These are phyloP conservation scores for Mayamaea pseudoterrestris DNA, from an alignment of 108 stramenopile genomes.

Conservation along the genomic window DNA sequence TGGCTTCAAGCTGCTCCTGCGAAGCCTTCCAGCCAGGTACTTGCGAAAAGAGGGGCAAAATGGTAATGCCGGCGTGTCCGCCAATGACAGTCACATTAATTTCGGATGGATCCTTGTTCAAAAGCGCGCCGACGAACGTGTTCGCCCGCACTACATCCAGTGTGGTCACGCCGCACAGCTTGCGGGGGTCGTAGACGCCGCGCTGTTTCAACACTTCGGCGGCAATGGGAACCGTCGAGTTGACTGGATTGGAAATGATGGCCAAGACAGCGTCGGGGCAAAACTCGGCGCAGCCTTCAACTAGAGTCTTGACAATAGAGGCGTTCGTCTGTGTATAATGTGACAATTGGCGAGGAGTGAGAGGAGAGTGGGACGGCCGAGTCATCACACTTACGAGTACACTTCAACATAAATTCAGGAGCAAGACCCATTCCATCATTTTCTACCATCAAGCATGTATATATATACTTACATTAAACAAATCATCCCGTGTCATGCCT, in stretches of 20 bases:
- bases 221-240: conserved; percentile 98
- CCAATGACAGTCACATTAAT: conserved; percentile 95
- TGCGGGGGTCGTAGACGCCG: conserved; percentile 91
- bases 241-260: conserved; percentile 99
- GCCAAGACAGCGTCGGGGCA: conserved; percentile 94
- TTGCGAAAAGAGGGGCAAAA: conserved; percentile 94
- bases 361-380: no score
- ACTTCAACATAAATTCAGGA: no score
- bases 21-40: conserved; percentile 78
- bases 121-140: conserved; percentile 89
- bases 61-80: conserved; percentile 99
- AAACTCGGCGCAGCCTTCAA: conserved; percentile 88
- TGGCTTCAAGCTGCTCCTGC: conserved; percentile 77
- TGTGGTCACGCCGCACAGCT: conserved; percentile 97
- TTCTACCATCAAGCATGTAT: no score
- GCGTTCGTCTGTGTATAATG: conserved; percentile 3
- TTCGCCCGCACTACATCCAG: conserved; percentile 98
- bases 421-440: no score
- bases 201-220: conserved; percentile 92
- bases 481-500: conserved; percentile 95
- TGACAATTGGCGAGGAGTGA: neutral
- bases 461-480: conserved; percentile 24
- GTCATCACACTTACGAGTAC: no score
- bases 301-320: conserved; percentile 87
- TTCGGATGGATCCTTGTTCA: conserved; percentile 75